phyloP scores from a whole-genome alignment of 2,329 filamentous ascomycete species.

The Xylaria sp. region DNA sequence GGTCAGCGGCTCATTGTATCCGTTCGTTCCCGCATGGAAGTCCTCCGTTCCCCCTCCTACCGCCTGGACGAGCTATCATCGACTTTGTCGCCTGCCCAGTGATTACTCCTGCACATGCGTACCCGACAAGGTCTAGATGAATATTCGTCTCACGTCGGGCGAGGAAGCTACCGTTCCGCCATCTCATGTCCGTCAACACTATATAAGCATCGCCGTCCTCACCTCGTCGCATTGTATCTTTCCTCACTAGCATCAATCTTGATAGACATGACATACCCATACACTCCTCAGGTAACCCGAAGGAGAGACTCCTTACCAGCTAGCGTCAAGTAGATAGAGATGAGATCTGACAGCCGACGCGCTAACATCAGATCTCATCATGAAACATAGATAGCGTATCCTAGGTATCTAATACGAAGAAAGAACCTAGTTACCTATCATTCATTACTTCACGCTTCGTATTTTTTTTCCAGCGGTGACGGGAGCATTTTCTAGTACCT shows the following conservation, averaged over 20 bases:
- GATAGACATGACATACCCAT: constrained; percentile 1
- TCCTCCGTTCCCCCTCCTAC: neutral
- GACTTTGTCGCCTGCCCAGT: neutral
- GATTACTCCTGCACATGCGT: neutral
- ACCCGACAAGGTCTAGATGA: neutral
- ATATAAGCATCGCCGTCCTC: constrained; percentile 13
- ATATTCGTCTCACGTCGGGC: neutral
- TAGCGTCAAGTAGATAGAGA: neutral
- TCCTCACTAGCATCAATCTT: constrained; percentile 14
- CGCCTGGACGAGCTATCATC: neutral
- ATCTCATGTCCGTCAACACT: neutral
- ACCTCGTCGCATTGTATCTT: constrained; percentile 1
- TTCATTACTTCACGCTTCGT: neutral
- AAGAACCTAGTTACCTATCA: neutral
- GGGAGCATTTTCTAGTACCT: too few species aligned
- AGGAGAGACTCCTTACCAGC: neutral
- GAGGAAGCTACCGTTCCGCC: neutral
- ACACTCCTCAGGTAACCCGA: neutral
- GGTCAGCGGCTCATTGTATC: neutral
- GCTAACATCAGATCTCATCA: constrained; percentile 2
- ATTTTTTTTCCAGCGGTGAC: neutral
- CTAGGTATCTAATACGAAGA: neutral
- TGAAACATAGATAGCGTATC: neutral
- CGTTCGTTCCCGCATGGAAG: neutral
- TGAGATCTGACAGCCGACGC: constrained; percentile 2